These are phyloP conservation scores for Pinus tabuliformis DNA, from an alignment of 75 land plant genomes.

Conservation along the genomic window DNA sequence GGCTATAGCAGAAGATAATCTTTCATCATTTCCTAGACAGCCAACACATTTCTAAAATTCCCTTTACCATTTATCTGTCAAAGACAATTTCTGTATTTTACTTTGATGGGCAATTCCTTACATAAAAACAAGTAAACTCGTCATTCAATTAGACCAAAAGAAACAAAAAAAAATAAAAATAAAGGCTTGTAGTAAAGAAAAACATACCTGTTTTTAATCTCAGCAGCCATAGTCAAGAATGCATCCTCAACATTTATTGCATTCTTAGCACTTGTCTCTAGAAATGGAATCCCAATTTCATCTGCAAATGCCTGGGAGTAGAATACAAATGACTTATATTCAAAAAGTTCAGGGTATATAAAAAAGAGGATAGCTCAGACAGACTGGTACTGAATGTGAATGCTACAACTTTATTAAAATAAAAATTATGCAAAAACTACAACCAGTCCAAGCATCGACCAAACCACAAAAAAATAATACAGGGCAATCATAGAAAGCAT, in stretches of 20 bases:
- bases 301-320: constrained; percentile 73
- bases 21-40: too few relatives aligned
- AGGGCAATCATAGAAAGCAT: background rate
- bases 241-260: constrained; percentile 85
- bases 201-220: constrained; percentile 76
- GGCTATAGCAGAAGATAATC: too few relatives aligned
- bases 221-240: constrained; percentile 89
- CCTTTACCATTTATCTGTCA: too few relatives aligned
- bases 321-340: background rate
- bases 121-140: background rate
- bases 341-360: background rate
- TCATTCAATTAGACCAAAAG: background rate
- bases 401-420: background rate
- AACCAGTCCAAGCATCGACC: background rate
- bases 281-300: constrained; percentile 87
- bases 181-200: background rate
- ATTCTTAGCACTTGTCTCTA: constrained; percentile 91
- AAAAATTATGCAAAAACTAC: background rate
- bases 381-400: background rate
- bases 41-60: too few relatives aligned
- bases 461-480: background rate
- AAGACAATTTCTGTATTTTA: background rate
- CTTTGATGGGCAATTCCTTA: background rate
- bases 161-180: background rate
- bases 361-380: background rate